Base-by-base conservation (phyloP, 768 basidiomycete genomes). In the Termitomyces sp. region DNA sequence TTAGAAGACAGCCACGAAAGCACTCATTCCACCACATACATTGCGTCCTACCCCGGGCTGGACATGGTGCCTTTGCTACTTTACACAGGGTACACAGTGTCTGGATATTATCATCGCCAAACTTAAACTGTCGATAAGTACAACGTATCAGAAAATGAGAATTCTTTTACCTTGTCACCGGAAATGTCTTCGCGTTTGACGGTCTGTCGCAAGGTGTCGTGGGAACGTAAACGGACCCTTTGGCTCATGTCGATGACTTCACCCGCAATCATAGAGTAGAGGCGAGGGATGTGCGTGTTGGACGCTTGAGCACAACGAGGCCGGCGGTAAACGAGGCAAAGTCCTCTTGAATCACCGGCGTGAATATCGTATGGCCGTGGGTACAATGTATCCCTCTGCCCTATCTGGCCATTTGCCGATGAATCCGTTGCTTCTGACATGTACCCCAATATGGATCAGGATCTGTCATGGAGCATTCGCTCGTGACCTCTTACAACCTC, bases 51-150 rank as follows among this genome's bases (percentile, higher is more conserved):
- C 35, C 16, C 16, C 19, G n/a, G 28, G 21, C 41, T n/a, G 52
- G 37, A 60, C 64, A 65, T 21, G 56, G 52, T 3, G 25, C 32
- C 28, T 28, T 7, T 45, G 59, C 43, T 16, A 23, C 14, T 19
- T 34, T 42, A 34, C 32, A 40, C 35, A 63, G 27, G 4, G 21
- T 42, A 39, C 62, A 63, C 1, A 58, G 58, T 39, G 56, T 46
- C 48, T 58, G 56, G 16, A 54, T 52, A 45, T 48, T 27, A 46
- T 58, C 23, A 39, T 55, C 50, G 11, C 47, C 40, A 37, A 63
- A 39, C 64, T 65, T 41, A 0, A 23, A 41, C 28, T 14, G 17
- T 27, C 35, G 32, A 21, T 41, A 7, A 51, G 34, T 23, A 21
- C 12, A 9, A 28, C 5, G 9, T 25, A 39, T 45, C 52, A 39